Conservation (phyloP, 2,329 filamentous ascomycete genomes). For the Trichoderma guizhouense region DNA sequence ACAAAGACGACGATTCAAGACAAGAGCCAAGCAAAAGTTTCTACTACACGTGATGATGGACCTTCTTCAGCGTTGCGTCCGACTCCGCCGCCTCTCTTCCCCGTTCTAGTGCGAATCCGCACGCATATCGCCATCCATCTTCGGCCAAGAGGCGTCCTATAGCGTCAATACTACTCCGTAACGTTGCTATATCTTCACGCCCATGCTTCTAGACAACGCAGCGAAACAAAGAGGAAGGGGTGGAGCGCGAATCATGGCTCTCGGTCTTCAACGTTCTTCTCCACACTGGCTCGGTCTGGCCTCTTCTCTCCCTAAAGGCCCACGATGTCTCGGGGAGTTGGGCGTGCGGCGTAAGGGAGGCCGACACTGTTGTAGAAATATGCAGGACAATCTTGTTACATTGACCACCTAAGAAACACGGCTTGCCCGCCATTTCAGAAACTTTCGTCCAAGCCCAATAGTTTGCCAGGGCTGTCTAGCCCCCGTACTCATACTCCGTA, state of each 20-base stretch:
- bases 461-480: slow-evolving; percentile 8
- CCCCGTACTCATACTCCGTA: slow-evolving; percentile 14
- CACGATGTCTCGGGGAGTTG: slow-evolving; percentile 14
- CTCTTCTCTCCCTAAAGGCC: not conserved
- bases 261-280: not conserved
- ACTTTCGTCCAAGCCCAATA: slow-evolving; percentile 13
- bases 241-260: not conserved
- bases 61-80: not conserved
- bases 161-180: not conserved
- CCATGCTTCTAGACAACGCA: not conserved
- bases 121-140: not conserved
- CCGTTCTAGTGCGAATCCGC: not conserved
- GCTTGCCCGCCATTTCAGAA: slow-evolving; percentile 8
- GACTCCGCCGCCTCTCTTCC: not conserved
- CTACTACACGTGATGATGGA: slow-evolving; percentile 27
- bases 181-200: not conserved
- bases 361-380: slow-evolving; percentile 16
- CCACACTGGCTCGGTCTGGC: not conserved
- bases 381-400: slow-evolving; percentile 19
- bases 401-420: slow-evolving; percentile 8
- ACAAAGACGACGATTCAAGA: slow-evolving; percentile 33
- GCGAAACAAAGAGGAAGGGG: not conserved
- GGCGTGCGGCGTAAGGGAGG: slow-evolving; percentile 10
- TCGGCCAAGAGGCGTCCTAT: not conserved
- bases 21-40: slow-evolving; percentile 25